Percentiles rank a stretch among this genome's conserved stretches.
These are phyloP conservation scores for Lagenaria siceraria DNA, from an alignment of 306 rosid genomes.

Conservation along the genomic window DNA sequence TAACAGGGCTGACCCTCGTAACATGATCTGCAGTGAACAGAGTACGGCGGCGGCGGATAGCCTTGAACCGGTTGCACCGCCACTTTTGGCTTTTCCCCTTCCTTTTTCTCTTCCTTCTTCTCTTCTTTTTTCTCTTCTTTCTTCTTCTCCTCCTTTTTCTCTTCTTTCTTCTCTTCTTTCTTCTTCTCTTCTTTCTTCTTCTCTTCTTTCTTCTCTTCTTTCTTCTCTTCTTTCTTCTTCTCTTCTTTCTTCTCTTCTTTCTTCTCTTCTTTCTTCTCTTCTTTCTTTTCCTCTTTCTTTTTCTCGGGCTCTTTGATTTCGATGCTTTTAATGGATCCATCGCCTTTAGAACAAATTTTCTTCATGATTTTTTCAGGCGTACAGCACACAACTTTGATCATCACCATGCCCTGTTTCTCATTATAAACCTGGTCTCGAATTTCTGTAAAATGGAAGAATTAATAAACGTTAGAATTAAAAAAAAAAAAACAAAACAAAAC, in stretches of 20 bases:
- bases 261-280: neutral
- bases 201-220: neutral
- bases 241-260: neutral
- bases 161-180: neutral
- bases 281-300: neutral
- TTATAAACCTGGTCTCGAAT: conserved; percentile 62
- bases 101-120: neutral
- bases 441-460: conserved; percentile 21
- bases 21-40: neutral
- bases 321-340: conserved; percentile 13
- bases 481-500: no score
- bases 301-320: conserved; percentile 12
- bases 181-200: neutral
- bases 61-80: conserved; percentile 3
- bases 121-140: neutral
- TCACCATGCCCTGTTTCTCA: conserved; percentile 40
- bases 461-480: neutral
- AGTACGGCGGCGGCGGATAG: neutral
- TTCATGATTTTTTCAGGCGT: conserved; percentile 24
- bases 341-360: conserved; percentile 3
- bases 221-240: neutral
- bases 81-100: neutral
- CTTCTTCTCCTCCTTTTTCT: neutral
- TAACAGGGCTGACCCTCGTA: conserved; percentile 12
- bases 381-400: conserved; percentile 57